These are phyloP conservation scores for Acmispon strigosus DNA, from an alignment of 306 rosid genomes.

Conservation along the genomic window DNA sequence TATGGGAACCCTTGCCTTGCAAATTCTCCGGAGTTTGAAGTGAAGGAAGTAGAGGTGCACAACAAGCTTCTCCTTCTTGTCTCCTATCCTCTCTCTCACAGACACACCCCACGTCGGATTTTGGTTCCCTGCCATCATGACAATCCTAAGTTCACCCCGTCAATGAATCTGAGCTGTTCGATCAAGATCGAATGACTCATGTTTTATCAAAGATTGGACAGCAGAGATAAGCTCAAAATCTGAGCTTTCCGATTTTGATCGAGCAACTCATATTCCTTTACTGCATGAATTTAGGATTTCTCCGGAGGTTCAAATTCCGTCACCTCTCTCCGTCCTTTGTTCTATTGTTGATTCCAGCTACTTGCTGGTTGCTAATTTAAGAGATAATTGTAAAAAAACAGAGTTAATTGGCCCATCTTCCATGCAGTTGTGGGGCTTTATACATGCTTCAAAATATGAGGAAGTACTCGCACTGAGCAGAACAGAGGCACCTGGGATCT, in stretches of 20 bases:
- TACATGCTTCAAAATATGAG: conserved; percentile 64
- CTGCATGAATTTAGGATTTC: too few species aligned
- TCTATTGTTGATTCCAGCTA: background rate
- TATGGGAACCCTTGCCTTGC: conserved; percentile 96
- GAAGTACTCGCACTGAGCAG: conserved; percentile 74
- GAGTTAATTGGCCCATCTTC: background rate
- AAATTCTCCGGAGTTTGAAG: conserved; percentile 68
- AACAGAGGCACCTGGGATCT: conserved; percentile 72
- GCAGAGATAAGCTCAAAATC: too few species aligned
- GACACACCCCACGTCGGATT: background rate
- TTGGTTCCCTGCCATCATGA: too few species aligned
- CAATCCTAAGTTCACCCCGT: too few species aligned
- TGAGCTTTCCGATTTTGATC: too few species aligned
- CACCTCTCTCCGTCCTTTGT: background rate
- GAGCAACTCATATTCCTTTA: too few species aligned
- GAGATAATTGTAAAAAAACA: background rate
- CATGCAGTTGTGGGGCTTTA: conserved; percentile 93
- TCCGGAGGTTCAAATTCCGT: too few species aligned
- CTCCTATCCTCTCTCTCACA: background rate
- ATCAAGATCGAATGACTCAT: too few species aligned
- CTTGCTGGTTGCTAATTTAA: background rate
- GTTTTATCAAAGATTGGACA: too few species aligned
- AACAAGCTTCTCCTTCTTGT: background rate
- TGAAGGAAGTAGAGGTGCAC: conserved; percentile 86
- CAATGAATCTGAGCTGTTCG: too few species aligned